phyloP scores from a whole-genome alignment of 768 basidiomycete genomes.

The Lentinula guzmanii region DNA sequence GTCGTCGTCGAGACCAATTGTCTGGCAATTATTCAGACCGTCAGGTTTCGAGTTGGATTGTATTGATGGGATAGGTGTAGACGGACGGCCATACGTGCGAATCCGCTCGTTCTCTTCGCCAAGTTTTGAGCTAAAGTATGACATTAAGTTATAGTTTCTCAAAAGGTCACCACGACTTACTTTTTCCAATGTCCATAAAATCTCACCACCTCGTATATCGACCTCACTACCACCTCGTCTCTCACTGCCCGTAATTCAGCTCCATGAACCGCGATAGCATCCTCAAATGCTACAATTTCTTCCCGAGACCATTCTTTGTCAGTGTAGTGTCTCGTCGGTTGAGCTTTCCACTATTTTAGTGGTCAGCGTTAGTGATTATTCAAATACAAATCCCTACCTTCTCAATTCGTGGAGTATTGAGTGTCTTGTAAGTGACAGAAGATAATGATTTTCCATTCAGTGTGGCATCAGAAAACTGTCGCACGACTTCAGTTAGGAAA shows the following conservation, averaged over 20 bases:
- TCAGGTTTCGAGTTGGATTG: conserved; percentile 26
- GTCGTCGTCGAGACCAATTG: conserved; percentile 56
- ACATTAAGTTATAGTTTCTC: conserved; percentile 6
- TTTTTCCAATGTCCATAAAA: conserved; percentile 88
- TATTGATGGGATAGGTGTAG: conserved; percentile 25
- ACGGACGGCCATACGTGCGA: conserved; percentile 29
- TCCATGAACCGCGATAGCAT: conserved; percentile 64
- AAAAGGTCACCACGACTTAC: conserved; percentile 28
- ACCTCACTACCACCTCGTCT: conserved; percentile 65
- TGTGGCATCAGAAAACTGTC: conserved; percentile 66
- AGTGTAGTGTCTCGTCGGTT: conserved; percentile 51
- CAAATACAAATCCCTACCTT: conserved; percentile 43
- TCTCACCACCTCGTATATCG: conserved; percentile 73
- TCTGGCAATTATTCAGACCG: conserved; percentile 33
- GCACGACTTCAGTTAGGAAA: conserved; percentile 74
- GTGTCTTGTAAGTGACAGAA: conserved; percentile 58
- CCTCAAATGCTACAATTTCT: conserved; percentile 71
- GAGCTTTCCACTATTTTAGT: conserved; percentile 65
- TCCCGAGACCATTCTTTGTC: conserved; percentile 69
- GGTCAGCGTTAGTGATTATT: not conserved
- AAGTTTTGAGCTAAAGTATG: conserved; percentile 46
- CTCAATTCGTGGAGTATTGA: conserved; percentile 39
- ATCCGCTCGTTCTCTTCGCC: conserved; percentile 61
- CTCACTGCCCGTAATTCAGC: conserved; percentile 76
- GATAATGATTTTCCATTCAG: conserved; percentile 49